Conservation (phyloP, 306 rosid species). For the Quercus ilex region DNA sequence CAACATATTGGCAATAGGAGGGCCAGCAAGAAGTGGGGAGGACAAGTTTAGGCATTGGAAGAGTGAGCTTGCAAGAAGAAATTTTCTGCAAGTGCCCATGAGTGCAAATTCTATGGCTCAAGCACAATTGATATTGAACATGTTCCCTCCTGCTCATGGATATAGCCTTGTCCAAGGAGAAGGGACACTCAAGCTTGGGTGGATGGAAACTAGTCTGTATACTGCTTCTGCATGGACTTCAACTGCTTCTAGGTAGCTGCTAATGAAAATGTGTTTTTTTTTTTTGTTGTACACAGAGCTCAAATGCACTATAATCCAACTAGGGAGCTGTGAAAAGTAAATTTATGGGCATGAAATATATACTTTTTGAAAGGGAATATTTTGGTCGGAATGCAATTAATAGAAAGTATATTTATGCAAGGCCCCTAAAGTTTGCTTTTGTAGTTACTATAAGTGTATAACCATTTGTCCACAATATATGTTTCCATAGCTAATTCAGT, state of each 20-base stretch:
- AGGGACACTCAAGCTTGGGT: constrained; percentile 72
- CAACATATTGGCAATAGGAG: constrained; percentile 82
- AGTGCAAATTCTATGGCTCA: constrained; percentile 81
- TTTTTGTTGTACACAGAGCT: not conserved
- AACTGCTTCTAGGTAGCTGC: constrained; percentile 24
- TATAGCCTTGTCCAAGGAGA: constrained; percentile 73
- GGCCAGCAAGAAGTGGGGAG: constrained; percentile 76
- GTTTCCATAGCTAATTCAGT: too few relatives aligned
- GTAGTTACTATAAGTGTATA: not conserved
- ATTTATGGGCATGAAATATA: not conserved
- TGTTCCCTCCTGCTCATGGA: constrained; percentile 57
- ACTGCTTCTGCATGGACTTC: constrained; percentile 93
- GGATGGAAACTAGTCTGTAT: constrained; percentile 84
- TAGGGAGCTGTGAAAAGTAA: not conserved
- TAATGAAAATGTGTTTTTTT: not conserved
- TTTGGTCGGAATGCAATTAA: too few relatives aligned
- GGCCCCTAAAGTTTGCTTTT: not conserved
- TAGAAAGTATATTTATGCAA: too few relatives aligned
- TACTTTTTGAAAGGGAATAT: not conserved
- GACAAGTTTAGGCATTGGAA: constrained; percentile 77
- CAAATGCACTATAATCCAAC: not conserved
- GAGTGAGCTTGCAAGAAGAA: constrained; percentile 48
- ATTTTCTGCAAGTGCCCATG: constrained; percentile 62
- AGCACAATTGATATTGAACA: constrained; percentile 77
- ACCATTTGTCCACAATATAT: not conserved